Percentiles rank a stretch among this genome's conserved stretches.
Evolutionary conservation across 805 yeast genomes (phyloP).

Genomic region (Myxozyma nipponensis): DNA sequence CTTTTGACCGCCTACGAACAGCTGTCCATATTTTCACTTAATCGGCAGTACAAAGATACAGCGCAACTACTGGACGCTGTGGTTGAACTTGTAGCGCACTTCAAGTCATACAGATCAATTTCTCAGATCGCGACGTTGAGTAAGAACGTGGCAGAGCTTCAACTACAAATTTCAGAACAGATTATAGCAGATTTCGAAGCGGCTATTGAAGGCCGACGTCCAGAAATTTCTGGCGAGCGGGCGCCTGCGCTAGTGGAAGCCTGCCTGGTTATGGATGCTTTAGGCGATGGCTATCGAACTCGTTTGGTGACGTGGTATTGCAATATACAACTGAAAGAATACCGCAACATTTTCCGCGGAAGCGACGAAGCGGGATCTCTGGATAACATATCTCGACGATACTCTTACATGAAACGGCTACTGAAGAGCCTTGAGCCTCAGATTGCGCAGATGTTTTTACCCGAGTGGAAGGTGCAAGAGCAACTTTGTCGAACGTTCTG

Average conservation of each 20-base stretch:
- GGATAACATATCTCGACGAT: constrained; percentile 80
- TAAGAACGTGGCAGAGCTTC: constrained; percentile 55
- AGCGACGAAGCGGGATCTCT: constrained; percentile 92
- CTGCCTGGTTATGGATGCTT: constrained; percentile 63
- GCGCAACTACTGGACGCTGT: constrained; percentile 64
- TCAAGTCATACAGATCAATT: constrained; percentile 76
- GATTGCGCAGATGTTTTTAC: constrained; percentile 57
- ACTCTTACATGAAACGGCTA: constrained; percentile 71
- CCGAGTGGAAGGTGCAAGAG: constrained; percentile 64
- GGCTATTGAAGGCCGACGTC: constrained; percentile 40
- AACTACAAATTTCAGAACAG: constrained; percentile 60
- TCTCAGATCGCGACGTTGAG: constrained; percentile 70
- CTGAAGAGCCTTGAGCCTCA: constrained; percentile 55
- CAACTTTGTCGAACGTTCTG: constrained; percentile 63
- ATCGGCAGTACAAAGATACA: constrained; percentile 52
- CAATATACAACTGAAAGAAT: constrained; percentile 64
- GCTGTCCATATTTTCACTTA: constrained; percentile 47
- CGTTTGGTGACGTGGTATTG: constrained; percentile 72
- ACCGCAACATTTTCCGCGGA: constrained; percentile 66
- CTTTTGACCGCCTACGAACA: constrained; percentile 68
- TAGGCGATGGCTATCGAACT: constrained; percentile 55
- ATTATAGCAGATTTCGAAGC: constrained; percentile 70
- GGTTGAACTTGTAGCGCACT: constrained; percentile 64
- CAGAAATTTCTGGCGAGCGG: constrained; percentile 31
- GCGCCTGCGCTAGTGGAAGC: constrained; percentile 48